Evolutionary conservation across 1,284 basidiomycete species (phyloP), one percentile per base, ranked within the genome.

Genomic region (Malassezia nana): DNA sequence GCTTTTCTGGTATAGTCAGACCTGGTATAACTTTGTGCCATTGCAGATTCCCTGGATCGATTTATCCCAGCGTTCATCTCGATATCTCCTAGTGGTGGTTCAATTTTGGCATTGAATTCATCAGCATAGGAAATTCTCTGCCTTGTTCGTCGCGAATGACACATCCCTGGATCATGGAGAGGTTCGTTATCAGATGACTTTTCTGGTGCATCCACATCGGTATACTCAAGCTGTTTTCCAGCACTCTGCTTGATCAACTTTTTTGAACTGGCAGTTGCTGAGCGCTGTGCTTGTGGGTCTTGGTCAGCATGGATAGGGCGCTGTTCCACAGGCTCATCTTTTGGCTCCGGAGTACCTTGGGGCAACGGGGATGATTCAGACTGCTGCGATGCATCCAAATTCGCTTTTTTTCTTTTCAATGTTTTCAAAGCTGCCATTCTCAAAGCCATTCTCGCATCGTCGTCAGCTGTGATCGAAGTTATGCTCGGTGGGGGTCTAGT

Each of bases 41-140:
- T 20, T 2, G 41, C n/a, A 15, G 1, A 6, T 42, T 28, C 24
- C 40, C 16, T 13, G 4, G 20, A 15, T n/a, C 32, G 30, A 38
- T 40, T 18, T 8, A 20, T 12, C 46, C 46, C 39, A 9, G 46
- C 2, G 13, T 22, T 22, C 1, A 4, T 15, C 1, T 31, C 46
- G 24, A 35, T n/a, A 39, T 48, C 46, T 3, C 46, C 46, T 18
- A 28, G 29, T 4, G 46, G 46, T 24, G 46, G 32, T 25, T 26
- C 24, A 13, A 33, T 24, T 16, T 31, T 33, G 1, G 43, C 16
- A 25, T 32, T 50, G 13, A 44, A 50, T 26, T 55, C 53, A 28
- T 55, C 53, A 15, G 53, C 53, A 31, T 55, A 55, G 1, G 53
- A 55, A 3, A 55, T 40, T 4, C 47, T 48, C 9, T 43, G 38